A percentile compares a stretch with the other conserved stretches of the same genome.
These are phyloP conservation scores for Vitellaria paradoxa DNA, from an alignment of 179 eudicot species.

Conservation along the genomic window DNA sequence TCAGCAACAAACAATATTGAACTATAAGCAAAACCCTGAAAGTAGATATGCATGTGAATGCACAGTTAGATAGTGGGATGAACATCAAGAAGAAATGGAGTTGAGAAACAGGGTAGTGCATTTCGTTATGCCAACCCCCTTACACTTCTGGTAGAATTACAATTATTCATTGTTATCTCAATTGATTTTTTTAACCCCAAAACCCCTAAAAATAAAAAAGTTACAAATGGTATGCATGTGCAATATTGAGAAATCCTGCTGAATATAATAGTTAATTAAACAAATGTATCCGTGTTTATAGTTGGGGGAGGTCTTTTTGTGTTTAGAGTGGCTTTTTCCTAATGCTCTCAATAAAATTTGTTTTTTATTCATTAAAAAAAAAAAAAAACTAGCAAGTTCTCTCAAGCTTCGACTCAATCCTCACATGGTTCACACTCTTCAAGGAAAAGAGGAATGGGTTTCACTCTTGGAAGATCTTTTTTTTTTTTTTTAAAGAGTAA, in stretches of 20 bases:
- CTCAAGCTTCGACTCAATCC: no score
- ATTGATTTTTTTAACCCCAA: background rate
- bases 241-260: background rate
- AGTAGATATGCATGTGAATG: background rate
- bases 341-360: no score
- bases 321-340: no score
- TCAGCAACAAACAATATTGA: no score
- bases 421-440: no score
- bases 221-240: background rate
- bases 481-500: no score
- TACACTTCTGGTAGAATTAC: background rate
- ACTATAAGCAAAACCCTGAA: background rate
- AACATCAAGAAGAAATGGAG: background rate
- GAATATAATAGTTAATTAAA: background rate
- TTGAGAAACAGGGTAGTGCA: background rate
- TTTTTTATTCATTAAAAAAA: no score
- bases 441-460: no score
- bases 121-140: background rate
- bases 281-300: no score
- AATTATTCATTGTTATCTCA: background rate
- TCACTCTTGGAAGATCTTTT: no score
- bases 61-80: background rate
- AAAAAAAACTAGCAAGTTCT: no score
- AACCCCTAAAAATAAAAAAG: background rate
- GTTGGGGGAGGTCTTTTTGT: no score